phyloP scores from a whole-genome alignment of 2,329 filamentous ascomycete genomes.

The Talaromyces piceae region DNA sequence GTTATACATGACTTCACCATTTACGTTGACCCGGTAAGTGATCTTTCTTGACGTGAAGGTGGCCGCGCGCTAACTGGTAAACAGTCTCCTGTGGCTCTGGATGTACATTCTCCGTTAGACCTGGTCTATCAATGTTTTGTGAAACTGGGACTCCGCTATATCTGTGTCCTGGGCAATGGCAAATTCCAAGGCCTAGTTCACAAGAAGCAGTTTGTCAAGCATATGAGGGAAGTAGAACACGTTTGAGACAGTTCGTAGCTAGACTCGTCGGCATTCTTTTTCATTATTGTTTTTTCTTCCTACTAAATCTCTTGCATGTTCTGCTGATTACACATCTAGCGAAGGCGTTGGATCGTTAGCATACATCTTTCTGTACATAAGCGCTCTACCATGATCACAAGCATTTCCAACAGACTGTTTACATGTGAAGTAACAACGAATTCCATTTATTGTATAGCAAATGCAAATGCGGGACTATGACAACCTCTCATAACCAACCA shows the following conservation, averaged over 20 bases:
- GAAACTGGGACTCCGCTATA: constrained; percentile 84
- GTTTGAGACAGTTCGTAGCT: neutral
- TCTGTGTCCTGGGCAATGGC: constrained; percentile 80
- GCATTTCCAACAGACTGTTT: neutral
- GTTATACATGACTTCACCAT: constrained; percentile 80
- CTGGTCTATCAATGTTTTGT: constrained; percentile 94
- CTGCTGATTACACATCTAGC: constrained; percentile 5
- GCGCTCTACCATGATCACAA: neutral
- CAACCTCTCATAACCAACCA: constrained; percentile 38
- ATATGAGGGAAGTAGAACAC: constrained; percentile 57
- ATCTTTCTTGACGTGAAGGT: neutral
- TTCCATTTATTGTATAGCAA: too few relatives aligned
- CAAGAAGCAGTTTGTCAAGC: constrained; percentile 95
- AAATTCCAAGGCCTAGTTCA: constrained; percentile 87
- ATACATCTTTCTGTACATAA: constrained; percentile 1
- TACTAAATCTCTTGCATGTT: too few relatives aligned
- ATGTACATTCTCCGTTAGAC: constrained; percentile 86
- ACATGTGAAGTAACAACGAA: too few relatives aligned
- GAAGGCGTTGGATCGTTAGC: constrained; percentile 6
- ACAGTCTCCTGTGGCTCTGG: constrained; percentile 74
- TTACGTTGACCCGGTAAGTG: constrained; percentile 75
- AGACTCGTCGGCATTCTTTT: neutral
- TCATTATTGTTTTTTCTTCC: neutral
- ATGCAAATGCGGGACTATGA: too few relatives aligned
- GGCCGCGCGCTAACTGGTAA: constrained; percentile 10